Base-by-base conservation (phyloP, 1,139 yeast species). In the Nakaseomyces bracarensis region DNA sequence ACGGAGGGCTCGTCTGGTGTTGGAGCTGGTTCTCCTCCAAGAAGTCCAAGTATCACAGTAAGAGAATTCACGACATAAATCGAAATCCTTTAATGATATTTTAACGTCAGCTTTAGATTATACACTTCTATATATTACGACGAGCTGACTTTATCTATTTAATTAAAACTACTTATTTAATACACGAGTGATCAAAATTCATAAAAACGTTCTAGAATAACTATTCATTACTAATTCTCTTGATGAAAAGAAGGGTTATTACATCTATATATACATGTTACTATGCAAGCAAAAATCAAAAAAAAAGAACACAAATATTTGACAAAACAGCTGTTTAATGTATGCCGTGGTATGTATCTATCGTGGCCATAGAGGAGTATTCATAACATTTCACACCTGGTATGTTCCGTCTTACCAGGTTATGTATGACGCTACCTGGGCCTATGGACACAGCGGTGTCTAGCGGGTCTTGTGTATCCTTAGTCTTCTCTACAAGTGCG, bases 351-450 rank as follows among this genome's bases (percentile, higher is more conserved):
- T 46, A 51, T n/a, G 46, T 44, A 13, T 51, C 49, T 16, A 55
- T 51, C 2, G 58, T 52, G 13, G 52, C 57, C 22, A 52, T 37
- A 10, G 58, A 51, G 20, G 54, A 53, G 43, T 51, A 55, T 39
- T 55, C 58, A 40, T 43, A 47, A 15, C 55, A 44, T 15, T 46
- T 39, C 31, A 54, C 31, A 18, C 47, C 35, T 9, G 47, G 48
- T 39, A 57, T 52, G 40, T 60, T 58, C 36, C 60, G 51, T 36
- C 49, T 54, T 11, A 60, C 46, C 25, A 58, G 43, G 31, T 55
- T 56, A 38, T 51, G 52, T 18, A 58, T 52, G 8, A 53, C 59
- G 25, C 45, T 52, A 2, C 63, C 61, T 2, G 64, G 63, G 4
- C 64, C 64, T 42, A 58, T 49, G 41, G 57, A 55, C 3, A 56